These are phyloP conservation scores for Backusella sp. DNA, from an alignment of 192 early-diverging fungal species.

Conservation along the genomic window DNA sequence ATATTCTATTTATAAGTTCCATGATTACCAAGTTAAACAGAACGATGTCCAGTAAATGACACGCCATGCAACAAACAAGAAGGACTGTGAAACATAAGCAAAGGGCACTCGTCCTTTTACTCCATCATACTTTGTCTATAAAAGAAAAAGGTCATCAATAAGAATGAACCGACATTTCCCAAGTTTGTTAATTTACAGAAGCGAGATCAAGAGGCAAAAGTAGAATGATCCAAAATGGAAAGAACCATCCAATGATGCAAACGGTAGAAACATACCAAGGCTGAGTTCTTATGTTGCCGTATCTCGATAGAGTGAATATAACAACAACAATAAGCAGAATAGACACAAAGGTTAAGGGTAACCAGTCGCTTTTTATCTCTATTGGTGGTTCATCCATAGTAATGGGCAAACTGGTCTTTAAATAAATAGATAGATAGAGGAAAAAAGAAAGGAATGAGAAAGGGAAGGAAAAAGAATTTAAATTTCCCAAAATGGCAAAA, in stretches of 20 bases:
- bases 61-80: slow-evolving; percentile 79
- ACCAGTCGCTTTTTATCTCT: slow-evolving; percentile 17
- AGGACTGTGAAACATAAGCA: slow-evolving; percentile 66
- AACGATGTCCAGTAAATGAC: slow-evolving; percentile 91
- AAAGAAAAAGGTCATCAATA: not conserved
- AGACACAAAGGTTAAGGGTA: slow-evolving; percentile 46
- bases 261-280: slow-evolving; percentile 85
- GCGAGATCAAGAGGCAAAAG: slow-evolving; percentile 89
- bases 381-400: slow-evolving; percentile 1
- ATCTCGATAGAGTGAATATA: slow-evolving; percentile 65
- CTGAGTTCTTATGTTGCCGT: slow-evolving; percentile 69
- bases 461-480: not conserved
- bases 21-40: slow-evolving; percentile 73
- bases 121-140: slow-evolving; percentile 65
- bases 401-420: slow-evolving; percentile 3
- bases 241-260: slow-evolving; percentile 79
- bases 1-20: not conserved
- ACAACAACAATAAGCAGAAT: slow-evolving; percentile 57
- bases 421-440: not conserved
- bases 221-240: slow-evolving; percentile 89
- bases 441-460: slow-evolving; percentile 10
- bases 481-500: not conserved
- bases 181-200: slow-evolving; percentile 46
- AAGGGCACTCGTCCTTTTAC: slow-evolving; percentile 71
- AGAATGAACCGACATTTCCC: not conserved